Percentiles rank a stretch among this genome's conserved stretches.
Conservation (phyloP, 768 basidiomycete species). For the Crucibulum laeve region DNA sequence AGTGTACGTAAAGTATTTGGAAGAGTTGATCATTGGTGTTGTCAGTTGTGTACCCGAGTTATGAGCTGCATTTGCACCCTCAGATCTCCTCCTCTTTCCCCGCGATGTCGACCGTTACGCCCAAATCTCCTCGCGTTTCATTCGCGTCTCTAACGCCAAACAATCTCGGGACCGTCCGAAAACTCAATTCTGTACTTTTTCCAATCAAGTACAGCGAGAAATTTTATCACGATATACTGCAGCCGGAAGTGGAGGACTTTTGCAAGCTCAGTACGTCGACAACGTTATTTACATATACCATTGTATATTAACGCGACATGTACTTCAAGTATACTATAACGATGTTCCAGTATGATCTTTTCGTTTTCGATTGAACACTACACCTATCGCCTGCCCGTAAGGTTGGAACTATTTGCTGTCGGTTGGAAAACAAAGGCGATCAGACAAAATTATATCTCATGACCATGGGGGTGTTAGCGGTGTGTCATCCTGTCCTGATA, state of each 20-base stretch:
- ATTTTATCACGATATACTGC: conserved; percentile 79
- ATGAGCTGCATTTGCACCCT: neutral
- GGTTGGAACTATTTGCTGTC: conserved; percentile 85
- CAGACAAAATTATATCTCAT: conserved; percentile 70
- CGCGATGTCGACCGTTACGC: conserved; percentile 14
- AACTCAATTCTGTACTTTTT: conserved; percentile 73
- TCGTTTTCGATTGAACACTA: conserved; percentile 6
- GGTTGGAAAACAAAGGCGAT: conserved; percentile 66
- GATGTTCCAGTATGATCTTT: conserved; percentile 62
- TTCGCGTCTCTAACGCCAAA: conserved; percentile 75
- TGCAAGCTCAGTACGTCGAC: conserved; percentile 77
- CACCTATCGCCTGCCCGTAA: conserved; percentile 16
- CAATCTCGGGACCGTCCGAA: conserved; percentile 78
- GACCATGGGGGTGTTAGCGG: conserved; percentile 90
- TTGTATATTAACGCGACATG: conserved; percentile 6
- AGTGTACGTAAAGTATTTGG: neutral
- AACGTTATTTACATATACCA: conserved; percentile 9
- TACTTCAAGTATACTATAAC: conserved; percentile 79
- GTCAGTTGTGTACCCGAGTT: too few relatives aligned
- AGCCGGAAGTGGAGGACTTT: conserved; percentile 77
- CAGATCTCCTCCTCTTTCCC: conserved; percentile 8
- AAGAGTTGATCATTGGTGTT: neutral
- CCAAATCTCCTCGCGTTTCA: conserved; percentile 43
- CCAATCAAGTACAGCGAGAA: conserved; percentile 87
- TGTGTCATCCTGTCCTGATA: conserved; percentile 32